Evolutionary conservation across 2,329 filamentous ascomycete genomes (phyloP).

Genomic region (Oidium heveae): DNA sequence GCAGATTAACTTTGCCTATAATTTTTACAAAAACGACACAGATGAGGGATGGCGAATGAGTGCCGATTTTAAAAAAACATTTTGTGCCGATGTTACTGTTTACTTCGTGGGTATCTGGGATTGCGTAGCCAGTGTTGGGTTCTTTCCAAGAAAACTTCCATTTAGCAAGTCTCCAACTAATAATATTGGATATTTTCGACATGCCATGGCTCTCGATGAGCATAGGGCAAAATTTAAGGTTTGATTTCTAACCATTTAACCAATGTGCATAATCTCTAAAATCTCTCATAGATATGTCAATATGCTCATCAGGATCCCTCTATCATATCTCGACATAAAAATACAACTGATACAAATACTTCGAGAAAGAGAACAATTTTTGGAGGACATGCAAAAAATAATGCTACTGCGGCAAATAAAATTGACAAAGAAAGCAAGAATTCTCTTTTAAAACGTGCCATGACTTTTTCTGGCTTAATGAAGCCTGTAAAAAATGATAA

Average conservation of each 20-base stretch:
- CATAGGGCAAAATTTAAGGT: conserved; percentile 20
- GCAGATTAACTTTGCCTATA: conserved; percentile 19
- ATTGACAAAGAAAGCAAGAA: no score
- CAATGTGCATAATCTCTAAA: neutral
- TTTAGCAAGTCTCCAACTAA: conserved; percentile 17
- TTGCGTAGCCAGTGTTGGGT: conserved; percentile 18
- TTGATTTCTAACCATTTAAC: conserved; percentile 13
- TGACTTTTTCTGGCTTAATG: conserved; percentile 1
- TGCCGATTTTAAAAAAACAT: conserved; percentile 19
- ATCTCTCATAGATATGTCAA: neutral
- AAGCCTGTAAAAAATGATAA: conserved; percentile 6
- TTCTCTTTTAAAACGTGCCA: neutral
- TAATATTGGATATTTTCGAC: conserved; percentile 16
- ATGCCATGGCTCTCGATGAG: conserved; percentile 21
- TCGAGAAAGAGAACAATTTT: no score
- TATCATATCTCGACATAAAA: neutral
- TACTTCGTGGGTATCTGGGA: conserved; percentile 21
- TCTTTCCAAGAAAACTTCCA: conserved; percentile 17
- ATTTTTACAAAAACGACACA: conserved; percentile 19
- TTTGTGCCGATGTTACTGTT: conserved; percentile 18
- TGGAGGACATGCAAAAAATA: no score
- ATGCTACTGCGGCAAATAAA: no score
- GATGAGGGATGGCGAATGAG: conserved; percentile 17
- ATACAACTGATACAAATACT: no score
- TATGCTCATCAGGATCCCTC: conserved; percentile 7